A percentile compares a stretch with the other conserved stretches of the same genome.
These are phyloP conservation scores for Halophytophthora batemanensis DNA, from an alignment of 352 stramenopile species.

Conservation along the genomic window DNA sequence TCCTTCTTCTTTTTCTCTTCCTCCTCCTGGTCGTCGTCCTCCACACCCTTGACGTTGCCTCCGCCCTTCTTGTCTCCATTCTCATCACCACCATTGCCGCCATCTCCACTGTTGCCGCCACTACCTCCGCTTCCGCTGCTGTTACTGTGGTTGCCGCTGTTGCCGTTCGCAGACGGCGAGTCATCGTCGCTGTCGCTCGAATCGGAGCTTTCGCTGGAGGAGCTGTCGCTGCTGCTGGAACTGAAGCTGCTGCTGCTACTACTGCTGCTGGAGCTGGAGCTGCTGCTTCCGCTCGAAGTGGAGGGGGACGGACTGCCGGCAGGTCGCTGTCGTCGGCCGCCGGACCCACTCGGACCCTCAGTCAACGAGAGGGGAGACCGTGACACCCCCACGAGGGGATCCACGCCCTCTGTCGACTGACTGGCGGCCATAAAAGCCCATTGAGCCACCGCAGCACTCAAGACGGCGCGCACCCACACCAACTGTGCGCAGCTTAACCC, in stretches of 20 bases:
- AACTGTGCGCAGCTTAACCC: too few relatives aligned
- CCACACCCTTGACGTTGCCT: neutral
- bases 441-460: too few relatives aligned
- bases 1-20: conserved; percentile 55
- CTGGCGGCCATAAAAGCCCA: too few relatives aligned
- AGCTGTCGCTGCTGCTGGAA: conserved; percentile 19
- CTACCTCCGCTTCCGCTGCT: conserved; percentile 23
- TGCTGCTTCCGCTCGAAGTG: conserved; percentile 29
- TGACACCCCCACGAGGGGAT: neutral
- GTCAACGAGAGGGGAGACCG: conserved; percentile 3
- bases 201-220: conserved; percentile 22
- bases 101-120: neutral
- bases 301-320: conserved; percentile 36
- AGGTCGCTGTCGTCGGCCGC: conserved; percentile 11
- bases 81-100: neutral
- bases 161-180: conserved; percentile 14
- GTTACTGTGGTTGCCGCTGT: conserved; percentile 33
- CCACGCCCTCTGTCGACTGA: too few relatives aligned
- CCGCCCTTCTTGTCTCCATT: neutral
- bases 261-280: conserved; percentile 22
- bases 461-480: too few relatives aligned
- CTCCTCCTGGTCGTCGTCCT: conserved; percentile 27
- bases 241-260: conserved; percentile 31
- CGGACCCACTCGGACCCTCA: conserved; percentile 1
- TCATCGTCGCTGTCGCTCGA: conserved; percentile 27